phyloP scores from a whole-genome alignment of 2,329 filamentous ascomycete species.

The Pseudogymnoascus sp. region DNA sequence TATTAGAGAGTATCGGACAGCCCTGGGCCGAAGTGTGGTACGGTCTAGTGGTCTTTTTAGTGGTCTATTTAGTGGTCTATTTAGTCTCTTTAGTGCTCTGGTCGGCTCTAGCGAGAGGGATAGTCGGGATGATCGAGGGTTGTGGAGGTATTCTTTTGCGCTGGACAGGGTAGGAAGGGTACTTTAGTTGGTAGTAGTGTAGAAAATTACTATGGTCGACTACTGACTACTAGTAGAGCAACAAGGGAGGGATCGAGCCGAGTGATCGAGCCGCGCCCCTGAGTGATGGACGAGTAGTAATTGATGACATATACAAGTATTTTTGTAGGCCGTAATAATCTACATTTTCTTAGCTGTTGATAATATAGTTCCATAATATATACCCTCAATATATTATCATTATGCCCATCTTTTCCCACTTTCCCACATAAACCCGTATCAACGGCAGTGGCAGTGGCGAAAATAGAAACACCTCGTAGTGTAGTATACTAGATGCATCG shows the following conservation, averaged over 20 bases:
- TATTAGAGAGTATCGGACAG: no score
- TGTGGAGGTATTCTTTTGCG: not conserved
- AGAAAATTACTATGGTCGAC: no score
- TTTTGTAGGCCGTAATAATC: no score
- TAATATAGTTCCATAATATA: no score
- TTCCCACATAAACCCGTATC: not conserved
- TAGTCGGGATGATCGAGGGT: not conserved
- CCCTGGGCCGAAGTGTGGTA: not conserved
- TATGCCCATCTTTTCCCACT: not conserved
- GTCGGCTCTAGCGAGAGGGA: not conserved
- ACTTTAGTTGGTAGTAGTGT: not conserved
- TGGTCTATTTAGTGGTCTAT: no score
- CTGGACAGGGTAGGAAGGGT: not conserved
- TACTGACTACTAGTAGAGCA: not conserved
- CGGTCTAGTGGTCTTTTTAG: no score
- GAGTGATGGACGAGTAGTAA: conserved; percentile 7
- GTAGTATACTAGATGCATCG: no score
- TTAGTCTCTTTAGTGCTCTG: no score
- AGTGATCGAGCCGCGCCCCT: not conserved
- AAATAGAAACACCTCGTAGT: no score
- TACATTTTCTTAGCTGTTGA: no score
- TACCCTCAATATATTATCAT: not conserved
- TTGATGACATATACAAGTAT: not conserved
- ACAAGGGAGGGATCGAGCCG: not conserved
- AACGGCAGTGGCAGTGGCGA: not conserved